phyloP scores from a whole-genome alignment of 768 basidiomycete species.

The Suillus variegatus region DNA sequence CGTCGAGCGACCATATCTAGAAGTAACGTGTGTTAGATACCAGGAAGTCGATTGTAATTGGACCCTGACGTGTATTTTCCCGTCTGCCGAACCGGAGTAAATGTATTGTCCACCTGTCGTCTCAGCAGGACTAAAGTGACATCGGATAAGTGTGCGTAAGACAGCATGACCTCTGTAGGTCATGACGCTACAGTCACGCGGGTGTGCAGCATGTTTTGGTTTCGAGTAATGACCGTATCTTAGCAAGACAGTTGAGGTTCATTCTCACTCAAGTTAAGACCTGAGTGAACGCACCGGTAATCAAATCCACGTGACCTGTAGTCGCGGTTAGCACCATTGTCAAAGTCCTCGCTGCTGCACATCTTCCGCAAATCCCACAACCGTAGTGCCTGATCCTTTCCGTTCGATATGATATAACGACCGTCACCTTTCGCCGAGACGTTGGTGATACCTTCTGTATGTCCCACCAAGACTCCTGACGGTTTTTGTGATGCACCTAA shows the following conservation, averaged over 20 bases:
- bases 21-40: slow-evolving; percentile 4
- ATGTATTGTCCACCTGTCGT: slow-evolving; percentile 93
- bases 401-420: slow-evolving; percentile 92
- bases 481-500: slow-evolving; percentile 61
- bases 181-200: slow-evolving; percentile 92
- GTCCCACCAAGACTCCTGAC: slow-evolving; percentile 91
- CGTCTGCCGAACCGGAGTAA: slow-evolving; percentile 91
- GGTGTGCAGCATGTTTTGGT: slow-evolving; percentile 66
- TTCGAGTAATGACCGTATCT: slow-evolving; percentile 70
- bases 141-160: slow-evolving; percentile 88
- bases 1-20: slow-evolving; percentile 96
- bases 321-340: slow-evolving; percentile 44
- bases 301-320: slow-evolving; percentile 72
- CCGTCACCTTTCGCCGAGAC: slow-evolving; percentile 97
- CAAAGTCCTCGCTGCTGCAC: slow-evolving; percentile 72
- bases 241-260: slow-evolving; percentile 15
- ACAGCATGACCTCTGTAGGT: slow-evolving; percentile 92
- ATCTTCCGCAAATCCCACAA: slow-evolving; percentile 96
- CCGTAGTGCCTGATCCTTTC: slow-evolving; percentile 91
- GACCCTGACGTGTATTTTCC: slow-evolving; percentile 71
- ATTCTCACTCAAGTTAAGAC: neutral
- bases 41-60: slow-evolving; percentile 6
- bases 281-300: slow-evolving; percentile 63
- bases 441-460: slow-evolving; percentile 94
- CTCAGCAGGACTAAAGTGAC: slow-evolving; percentile 92